A percentile compares a stretch with the other conserved stretches of the same genome.
These are phyloP conservation scores for Rosa lucieae DNA, from an alignment of 306 rosid genomes.

Conservation along the genomic window DNA sequence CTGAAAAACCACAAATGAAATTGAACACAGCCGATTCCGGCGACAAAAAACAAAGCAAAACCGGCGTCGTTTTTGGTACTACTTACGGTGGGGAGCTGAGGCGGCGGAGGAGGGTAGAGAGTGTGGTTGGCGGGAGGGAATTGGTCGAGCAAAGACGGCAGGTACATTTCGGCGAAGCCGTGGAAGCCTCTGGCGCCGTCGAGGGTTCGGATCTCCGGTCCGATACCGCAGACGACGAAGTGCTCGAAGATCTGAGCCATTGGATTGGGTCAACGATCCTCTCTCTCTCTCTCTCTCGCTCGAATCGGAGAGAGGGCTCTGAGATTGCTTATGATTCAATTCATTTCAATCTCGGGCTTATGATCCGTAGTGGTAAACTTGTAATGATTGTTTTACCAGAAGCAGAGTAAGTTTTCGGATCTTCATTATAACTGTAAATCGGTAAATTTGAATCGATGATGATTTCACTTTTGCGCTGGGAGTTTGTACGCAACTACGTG, in stretches of 20 bases:
- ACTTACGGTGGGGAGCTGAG: slow-evolving; percentile 91
- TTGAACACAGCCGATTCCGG: slow-evolving; percentile 15
- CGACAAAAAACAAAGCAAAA: neutral
- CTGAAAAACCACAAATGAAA: slow-evolving; percentile 42
- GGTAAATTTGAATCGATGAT: too few relatives aligned
- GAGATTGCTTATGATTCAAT: neutral
- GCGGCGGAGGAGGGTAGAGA: slow-evolving; percentile 93
- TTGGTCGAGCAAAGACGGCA: slow-evolving; percentile 81
- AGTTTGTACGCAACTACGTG: neutral
- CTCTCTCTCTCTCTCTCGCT: neutral
- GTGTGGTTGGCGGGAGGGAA: slow-evolving; percentile 74
- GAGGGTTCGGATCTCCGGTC: slow-evolving; percentile 86
- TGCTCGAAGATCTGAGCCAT: slow-evolving; percentile 97
- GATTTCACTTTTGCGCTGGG: too few relatives aligned
- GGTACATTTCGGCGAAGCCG: slow-evolving; percentile 61
- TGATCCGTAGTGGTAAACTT: too few relatives aligned
- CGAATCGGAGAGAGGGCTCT: neutral
- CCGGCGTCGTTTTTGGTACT: neutral
- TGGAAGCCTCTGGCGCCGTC: slow-evolving; percentile 88
- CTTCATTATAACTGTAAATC: neutral
- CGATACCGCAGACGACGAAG: slow-evolving; percentile 96
- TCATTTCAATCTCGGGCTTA: neutral
- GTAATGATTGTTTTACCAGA: neutral
- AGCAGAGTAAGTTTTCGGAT: neutral
- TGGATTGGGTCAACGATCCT: slow-evolving; percentile 26